A percentile compares a stretch with the other conserved stretches of the same genome.
Conservation (phyloP, 2,329 filamentous ascomycete genomes). For the Aspergillus sclerotialis region DNA sequence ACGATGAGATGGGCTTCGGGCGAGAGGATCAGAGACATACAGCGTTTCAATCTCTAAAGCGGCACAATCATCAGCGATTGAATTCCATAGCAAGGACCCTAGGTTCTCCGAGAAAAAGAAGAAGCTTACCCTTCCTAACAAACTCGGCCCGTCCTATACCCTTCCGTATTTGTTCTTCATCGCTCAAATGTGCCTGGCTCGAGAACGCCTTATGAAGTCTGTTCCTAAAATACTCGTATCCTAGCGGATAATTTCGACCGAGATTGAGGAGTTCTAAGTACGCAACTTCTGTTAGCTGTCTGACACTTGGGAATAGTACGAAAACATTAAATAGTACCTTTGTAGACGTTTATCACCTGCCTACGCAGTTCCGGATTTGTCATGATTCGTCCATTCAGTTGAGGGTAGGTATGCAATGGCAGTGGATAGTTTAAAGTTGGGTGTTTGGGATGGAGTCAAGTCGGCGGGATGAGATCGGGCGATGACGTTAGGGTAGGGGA, state of each 20-base stretch:
- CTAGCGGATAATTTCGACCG: conserved; percentile 78
- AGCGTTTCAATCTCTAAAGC: conserved; percentile 76
- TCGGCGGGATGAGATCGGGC: too few species aligned
- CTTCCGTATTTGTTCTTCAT: conserved; percentile 67
- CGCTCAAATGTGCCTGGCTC: conserved; percentile 60
- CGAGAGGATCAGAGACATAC: conserved; percentile 40
- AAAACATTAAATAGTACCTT: conserved; percentile 61
- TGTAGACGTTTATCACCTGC: conserved; percentile 81
- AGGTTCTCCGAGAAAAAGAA: neutral
- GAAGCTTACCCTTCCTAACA: conserved; percentile 71
- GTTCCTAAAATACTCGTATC: conserved; percentile 73
- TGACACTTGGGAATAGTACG: neutral
- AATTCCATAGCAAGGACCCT: neutral
- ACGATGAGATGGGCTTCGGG: neutral
- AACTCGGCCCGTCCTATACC: conserved; percentile 75
- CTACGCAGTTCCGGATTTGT: conserved; percentile 57
- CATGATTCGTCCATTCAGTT: conserved; percentile 17
- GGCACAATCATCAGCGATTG: conserved; percentile 3
- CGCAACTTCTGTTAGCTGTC: neutral
- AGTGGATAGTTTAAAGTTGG: neutral
- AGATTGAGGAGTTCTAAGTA: conserved; percentile 70
- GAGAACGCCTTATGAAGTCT: conserved; percentile 81
- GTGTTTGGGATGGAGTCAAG: conserved; percentile 1
- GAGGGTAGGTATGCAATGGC: neutral
- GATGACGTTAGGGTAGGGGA: too few species aligned